Base-by-base conservation (phyloP, 345 rosid species). In the Sisymbrium altissimum region DNA sequence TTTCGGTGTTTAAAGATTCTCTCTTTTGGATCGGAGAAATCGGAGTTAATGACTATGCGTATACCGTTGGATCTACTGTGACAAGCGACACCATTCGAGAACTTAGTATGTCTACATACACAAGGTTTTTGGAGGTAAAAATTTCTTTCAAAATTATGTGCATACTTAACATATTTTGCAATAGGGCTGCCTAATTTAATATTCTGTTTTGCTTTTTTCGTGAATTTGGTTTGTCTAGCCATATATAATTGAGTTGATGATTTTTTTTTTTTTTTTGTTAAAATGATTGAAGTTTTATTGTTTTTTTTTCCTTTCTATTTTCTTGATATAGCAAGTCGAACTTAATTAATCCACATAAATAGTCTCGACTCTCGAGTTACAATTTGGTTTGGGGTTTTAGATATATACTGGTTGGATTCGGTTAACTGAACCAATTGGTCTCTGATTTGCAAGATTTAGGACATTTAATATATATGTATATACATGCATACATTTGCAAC, bases 11-110 rank as follows among this genome's bases (percentile, higher is more conserved):
- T 1, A 82, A 52, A 33, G 93, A 85, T 74, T 86, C 96, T 14
- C 48, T 94, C 69, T 77, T 94, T 19, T 94, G 99, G 99, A 84
- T 88, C 27, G 99, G 99, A 36, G 97, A 94, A 76, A 91, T 91
- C 9, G 99, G 99, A 10, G 96, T 85, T 40, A 94, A 89, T 59
- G 99, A 94, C 48, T 94, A 94, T 53, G 99, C 97, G 0, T 91
- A 91, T 66, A 86, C 75, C 10, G 0, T 85, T 59, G 90, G 88
- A 49, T 91, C 99, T 36, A 41, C 80, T 1, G 60, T 91, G 0
- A 12, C 96, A 1, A 62, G 70, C 8, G 87, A 86, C 40, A 88
- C 88, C 3, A 81, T 94, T 62, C 75, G 80, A 64, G 50, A 50
- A 23, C 92, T 88, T 12, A 85, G 86, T 14, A 77, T 87, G 7